These are phyloP conservation scores for Eutrema yunnanense DNA, from an alignment of 345 rosid genomes.

Conservation along the genomic window DNA sequence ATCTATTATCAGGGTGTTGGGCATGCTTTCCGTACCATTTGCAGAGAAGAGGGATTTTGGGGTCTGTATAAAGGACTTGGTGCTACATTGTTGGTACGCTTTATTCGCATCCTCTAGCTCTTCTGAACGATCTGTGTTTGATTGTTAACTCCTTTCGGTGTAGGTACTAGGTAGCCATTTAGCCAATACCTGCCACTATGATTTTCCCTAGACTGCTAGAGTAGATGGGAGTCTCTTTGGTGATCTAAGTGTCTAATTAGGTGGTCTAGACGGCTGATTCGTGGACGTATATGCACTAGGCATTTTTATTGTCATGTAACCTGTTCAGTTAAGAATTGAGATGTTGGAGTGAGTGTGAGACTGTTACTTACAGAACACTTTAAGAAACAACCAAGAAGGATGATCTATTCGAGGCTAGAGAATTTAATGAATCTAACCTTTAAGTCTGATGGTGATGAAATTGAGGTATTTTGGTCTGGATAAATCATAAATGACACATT, in stretches of 20 bases:
- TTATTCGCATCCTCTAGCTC: constrained; percentile 1
- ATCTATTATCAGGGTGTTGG: constrained; percentile 78
- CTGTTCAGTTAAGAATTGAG: background rate
- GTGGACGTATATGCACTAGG: background rate
- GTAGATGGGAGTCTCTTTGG: constrained; percentile 12
- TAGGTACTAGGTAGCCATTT: background rate
- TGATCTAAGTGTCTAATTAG: background rate
- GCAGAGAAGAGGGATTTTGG: constrained; percentile 69
- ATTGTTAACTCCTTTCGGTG: background rate
- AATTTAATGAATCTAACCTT: background rate
- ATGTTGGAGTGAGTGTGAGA: background rate
- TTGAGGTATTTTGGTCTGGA: background rate
- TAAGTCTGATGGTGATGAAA: background rate
- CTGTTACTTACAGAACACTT: background rate
- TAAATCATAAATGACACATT: background rate
- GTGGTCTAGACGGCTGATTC: background rate
- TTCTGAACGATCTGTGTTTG: background rate
- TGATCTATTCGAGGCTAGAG: background rate
- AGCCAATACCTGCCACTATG: background rate
- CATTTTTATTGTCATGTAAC: background rate
- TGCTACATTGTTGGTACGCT: constrained; percentile 71
- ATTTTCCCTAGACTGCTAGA: background rate
- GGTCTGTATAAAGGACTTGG: constrained; percentile 96
- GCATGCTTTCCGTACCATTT: constrained; percentile 81
- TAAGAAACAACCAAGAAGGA: background rate